Percentiles rank a stretch among this genome's conserved stretches.
Evolutionary conservation across 2,329 filamentous ascomycete genomes (phyloP).

Genomic region (Polytolypa hystricis): DNA sequence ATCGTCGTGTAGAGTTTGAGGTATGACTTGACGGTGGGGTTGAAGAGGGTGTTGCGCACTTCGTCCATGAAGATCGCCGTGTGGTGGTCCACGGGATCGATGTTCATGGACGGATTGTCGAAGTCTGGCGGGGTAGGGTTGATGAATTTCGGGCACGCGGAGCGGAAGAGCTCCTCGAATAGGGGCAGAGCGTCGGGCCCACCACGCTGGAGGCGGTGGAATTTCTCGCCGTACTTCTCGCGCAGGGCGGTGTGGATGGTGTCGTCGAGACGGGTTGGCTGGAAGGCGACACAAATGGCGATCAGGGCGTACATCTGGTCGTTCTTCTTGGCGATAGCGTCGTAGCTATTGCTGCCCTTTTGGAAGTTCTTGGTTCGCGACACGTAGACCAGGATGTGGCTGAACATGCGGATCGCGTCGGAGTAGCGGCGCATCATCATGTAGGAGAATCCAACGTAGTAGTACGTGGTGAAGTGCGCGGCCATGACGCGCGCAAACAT

Average conservation of each 20-base stretch:
- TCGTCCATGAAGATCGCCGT: constrained; percentile 98
- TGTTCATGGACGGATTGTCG: constrained; percentile 88
- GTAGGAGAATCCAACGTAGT: constrained; percentile 99
- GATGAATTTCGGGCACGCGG: constrained; percentile 99
- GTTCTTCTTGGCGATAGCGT: constrained; percentile 99
- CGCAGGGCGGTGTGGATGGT: constrained; percentile 96
- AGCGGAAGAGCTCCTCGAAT: constrained; percentile 96
- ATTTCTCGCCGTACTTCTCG: constrained; percentile 98
- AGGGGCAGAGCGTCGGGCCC: constrained; percentile 90
- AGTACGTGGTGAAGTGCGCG: constrained; percentile 98
- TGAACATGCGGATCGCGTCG: constrained; percentile 99
- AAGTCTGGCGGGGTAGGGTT: constrained; percentile 94
- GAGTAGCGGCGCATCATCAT: constrained; percentile 99
- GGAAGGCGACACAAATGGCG: constrained; percentile 96
- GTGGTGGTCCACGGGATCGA: constrained; percentile 96
- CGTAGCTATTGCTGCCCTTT: constrained; percentile 81
- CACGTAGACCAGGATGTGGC: constrained; percentile 98
- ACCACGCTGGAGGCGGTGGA: constrained; percentile 90
- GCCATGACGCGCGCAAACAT: constrained; percentile 99
- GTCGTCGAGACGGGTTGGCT: constrained; percentile 93
- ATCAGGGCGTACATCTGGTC: constrained; percentile 99
- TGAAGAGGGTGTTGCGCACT: constrained; percentile 98
- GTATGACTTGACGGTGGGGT: constrained; percentile 95
- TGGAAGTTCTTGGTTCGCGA: constrained; percentile 99
- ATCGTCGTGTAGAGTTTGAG: constrained; percentile 98